Conservation (phyloP, 2,329 filamentous ascomycete genomes). For the Thelonectria olida region DNA sequence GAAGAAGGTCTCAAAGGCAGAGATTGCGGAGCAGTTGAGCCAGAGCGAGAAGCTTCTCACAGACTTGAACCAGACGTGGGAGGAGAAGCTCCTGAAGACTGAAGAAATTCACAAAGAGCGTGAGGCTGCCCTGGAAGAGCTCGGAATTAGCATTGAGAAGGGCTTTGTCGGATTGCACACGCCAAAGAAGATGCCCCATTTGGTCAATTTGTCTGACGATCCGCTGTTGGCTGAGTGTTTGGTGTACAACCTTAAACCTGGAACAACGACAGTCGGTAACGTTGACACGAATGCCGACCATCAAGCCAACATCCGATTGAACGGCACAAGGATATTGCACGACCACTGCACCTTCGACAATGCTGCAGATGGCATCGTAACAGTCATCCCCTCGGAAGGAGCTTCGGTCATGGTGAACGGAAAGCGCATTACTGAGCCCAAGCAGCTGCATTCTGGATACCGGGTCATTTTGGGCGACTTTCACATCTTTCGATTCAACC, state of each 20-base stretch:
- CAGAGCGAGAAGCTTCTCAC: slow-evolving; percentile 96
- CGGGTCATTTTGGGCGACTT: slow-evolving; percentile 97
- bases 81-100: slow-evolving; percentile 93
- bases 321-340: slow-evolving; percentile 90
- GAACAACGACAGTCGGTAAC: slow-evolving; percentile 92
- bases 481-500: slow-evolving; percentile 98
- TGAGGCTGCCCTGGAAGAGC: slow-evolving; percentile 91
- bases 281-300: slow-evolving; percentile 81
- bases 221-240: slow-evolving; percentile 94
- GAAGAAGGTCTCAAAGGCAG: slow-evolving; percentile 97
- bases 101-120: slow-evolving; percentile 98
- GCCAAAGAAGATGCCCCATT: slow-evolving; percentile 98
- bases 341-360: slow-evolving; percentile 97
- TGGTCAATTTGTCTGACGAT: slow-evolving; percentile 97
- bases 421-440: slow-evolving; percentile 85
- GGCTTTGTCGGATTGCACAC: slow-evolving; percentile 95
- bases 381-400: slow-evolving; percentile 86
- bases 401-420: slow-evolving; percentile 99
- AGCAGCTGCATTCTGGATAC: slow-evolving; percentile 88
- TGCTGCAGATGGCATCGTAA: slow-evolving; percentile 85
- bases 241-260: slow-evolving; percentile 97
- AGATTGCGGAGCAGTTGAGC: slow-evolving; percentile 94
- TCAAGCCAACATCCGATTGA: slow-evolving; percentile 89
- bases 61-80: slow-evolving; percentile 98
- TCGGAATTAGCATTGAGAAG: slow-evolving; percentile 99